Percentiles rank a stretch among this genome's conserved stretches.
phyloP scores from a whole-genome alignment of 768 basidiomycete genomes.

The Suillus placidus region DNA sequence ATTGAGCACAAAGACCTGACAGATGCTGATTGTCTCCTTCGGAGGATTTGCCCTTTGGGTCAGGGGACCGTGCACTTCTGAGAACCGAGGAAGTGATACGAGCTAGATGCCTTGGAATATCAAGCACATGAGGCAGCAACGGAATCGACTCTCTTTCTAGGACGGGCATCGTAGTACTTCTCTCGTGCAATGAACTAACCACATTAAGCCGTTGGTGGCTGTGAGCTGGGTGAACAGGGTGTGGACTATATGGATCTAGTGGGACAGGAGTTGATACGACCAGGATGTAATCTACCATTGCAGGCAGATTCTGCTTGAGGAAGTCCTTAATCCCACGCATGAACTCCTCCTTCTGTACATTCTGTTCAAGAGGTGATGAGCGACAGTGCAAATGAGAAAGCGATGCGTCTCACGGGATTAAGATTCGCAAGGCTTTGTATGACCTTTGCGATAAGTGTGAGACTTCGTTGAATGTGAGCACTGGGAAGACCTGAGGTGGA shows the following conservation, averaged over 20 bases:
- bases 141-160: constrained; percentile 75
- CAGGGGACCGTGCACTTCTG: constrained; percentile 54
- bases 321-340: constrained; percentile 81
- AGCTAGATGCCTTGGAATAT: constrained; percentile 78
- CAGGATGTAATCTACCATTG: constrained; percentile 80
- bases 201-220: constrained; percentile 56
- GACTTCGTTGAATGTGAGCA: constrained; percentile 69
- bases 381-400: constrained; percentile 11
- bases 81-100: constrained; percentile 76
- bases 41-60: constrained; percentile 36
- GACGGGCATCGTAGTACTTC: constrained; percentile 54
- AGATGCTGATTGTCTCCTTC: constrained; percentile 45
- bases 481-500: constrained; percentile 62
- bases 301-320: constrained; percentile 58
- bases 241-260: constrained; percentile 25
- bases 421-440: constrained; percentile 88
- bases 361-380: constrained; percentile 37
- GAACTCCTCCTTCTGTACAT: constrained; percentile 74
- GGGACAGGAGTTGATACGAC: constrained; percentile 63
- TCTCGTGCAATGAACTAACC: constrained; percentile 58
- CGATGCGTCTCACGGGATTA: constrained; percentile 55
- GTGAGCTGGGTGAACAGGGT: constrained; percentile 34
- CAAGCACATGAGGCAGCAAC: constrained; percentile 71
- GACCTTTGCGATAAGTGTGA: constrained; percentile 87
- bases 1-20: constrained; percentile 59